A percentile compares a stretch with the other conserved stretches of the same genome.
These are phyloP conservation scores for Leucaena leucocephala DNA, from an alignment of 306 rosid genomes.

Conservation along the genomic window DNA sequence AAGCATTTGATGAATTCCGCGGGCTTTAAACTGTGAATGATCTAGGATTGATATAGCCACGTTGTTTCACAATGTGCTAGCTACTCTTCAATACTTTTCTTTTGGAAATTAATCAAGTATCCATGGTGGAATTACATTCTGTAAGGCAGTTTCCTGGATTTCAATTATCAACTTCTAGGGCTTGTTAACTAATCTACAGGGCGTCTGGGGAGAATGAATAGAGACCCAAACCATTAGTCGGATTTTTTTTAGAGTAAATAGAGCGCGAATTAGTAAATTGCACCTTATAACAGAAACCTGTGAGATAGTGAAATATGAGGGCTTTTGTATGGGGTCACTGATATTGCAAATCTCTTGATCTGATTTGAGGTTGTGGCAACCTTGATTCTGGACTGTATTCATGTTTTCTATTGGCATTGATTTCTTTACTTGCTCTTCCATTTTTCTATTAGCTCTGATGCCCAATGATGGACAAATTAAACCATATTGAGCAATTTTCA, in stretches of 20 bases:
- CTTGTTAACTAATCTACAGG: neutral
- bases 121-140: neutral
- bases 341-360: neutral
- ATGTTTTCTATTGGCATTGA: neutral
- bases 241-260: no score
- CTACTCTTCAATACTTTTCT: neutral
- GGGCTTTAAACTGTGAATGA: neutral
- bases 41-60: neutral
- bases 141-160: neutral
- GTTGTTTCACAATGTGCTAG: neutral
- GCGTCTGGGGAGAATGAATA: neutral
- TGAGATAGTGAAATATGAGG: neutral
- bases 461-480: conserved; percentile 39
- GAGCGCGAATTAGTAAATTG: no score
- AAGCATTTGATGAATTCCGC: no score
- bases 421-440: neutral
- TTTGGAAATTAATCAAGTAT: neutral
- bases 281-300: neutral
- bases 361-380: neutral
- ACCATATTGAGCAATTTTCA: conserved; percentile 31
- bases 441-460: neutral
- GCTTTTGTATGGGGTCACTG: neutral
- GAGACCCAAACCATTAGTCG: neutral
- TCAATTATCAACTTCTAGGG: neutral
- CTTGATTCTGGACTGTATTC: neutral